Evolutionary conservation across 805 yeast genomes (phyloP).

Genomic region (Barnettozyma salicaria): DNA sequence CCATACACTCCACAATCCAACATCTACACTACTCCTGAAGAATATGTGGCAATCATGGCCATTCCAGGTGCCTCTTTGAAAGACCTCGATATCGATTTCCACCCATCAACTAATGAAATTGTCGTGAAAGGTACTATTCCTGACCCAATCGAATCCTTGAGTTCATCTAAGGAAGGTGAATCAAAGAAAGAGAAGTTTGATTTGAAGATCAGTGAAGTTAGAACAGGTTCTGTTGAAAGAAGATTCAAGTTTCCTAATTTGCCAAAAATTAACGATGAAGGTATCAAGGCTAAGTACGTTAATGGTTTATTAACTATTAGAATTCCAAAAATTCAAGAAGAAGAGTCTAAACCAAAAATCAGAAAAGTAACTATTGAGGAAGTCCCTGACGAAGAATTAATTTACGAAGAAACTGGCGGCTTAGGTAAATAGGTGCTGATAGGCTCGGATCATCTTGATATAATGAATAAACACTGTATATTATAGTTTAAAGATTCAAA

Average conservation of each 20-base stretch:
- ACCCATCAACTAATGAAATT: conserved; percentile 50
- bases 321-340: conserved; percentile 40
- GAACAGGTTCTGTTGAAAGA: conserved; percentile 54
- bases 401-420: conserved; percentile 32
- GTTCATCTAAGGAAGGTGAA: background rate
- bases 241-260: conserved; percentile 48
- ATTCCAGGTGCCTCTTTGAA: conserved; percentile 54
- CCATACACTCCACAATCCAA: conserved; percentile 57
- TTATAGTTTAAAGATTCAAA: too few species aligned
- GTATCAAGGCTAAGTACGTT: conserved; percentile 45
- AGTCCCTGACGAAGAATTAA: conserved; percentile 43
- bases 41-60: conserved; percentile 44
- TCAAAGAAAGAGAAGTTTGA: conserved; percentile 34
- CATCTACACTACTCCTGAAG: conserved; percentile 44
- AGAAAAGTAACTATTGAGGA: conserved; percentile 42
- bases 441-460: too few species aligned
- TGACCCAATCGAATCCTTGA: conserved; percentile 16
- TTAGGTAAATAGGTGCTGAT: conserved; percentile 5
- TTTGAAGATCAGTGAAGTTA: conserved; percentile 43
- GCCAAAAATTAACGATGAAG: conserved; percentile 47
- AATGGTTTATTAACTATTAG: conserved; percentile 50
- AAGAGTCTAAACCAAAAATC: conserved; percentile 33
- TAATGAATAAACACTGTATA: too few species aligned
- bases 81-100: conserved; percentile 50
- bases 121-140: conserved; percentile 42